Conservation (phyloP, 208 protist species). For the Endotrypanum monterogeii region DNA sequence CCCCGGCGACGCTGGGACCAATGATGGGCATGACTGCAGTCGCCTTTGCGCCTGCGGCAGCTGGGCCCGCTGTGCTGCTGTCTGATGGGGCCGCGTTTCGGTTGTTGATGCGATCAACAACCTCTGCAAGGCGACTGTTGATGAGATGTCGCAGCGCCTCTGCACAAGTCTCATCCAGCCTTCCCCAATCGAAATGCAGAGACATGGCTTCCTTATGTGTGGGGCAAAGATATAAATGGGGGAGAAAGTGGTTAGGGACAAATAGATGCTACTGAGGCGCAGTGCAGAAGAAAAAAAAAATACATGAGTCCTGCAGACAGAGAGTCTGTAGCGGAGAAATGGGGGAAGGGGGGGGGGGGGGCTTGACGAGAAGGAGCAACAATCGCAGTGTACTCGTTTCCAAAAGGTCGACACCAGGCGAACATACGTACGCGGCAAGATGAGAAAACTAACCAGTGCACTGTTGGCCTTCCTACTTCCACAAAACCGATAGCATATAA, state of each 20-base stretch:
- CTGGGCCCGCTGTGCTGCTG: neutral
- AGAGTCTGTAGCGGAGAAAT: too few relatives aligned
- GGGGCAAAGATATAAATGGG: neutral
- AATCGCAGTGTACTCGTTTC: too few relatives aligned
- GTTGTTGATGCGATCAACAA: slow-evolving; percentile 28
- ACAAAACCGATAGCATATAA: too few relatives aligned
- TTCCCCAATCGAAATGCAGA: slow-evolving; percentile 74
- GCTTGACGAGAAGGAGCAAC: too few relatives aligned
- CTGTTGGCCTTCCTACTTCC: too few relatives aligned
- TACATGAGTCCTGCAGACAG: too few relatives aligned
- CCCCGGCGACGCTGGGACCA: neutral
- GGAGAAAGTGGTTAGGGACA: neutral
- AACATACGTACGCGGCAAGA: too few relatives aligned
- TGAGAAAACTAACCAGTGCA: too few relatives aligned
- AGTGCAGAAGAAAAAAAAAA: too few relatives aligned
- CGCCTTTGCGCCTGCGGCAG: neutral
- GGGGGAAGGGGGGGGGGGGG: too few relatives aligned
- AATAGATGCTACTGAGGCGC: too few relatives aligned
- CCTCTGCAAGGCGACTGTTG: slow-evolving; percentile 48
- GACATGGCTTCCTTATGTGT: slow-evolving; percentile 22
- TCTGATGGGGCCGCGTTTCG: neutral
- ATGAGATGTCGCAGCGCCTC: slow-evolving; percentile 63
- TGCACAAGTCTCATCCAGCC: slow-evolving; percentile 69
- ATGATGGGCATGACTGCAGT: neutral
- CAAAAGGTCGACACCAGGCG: too few relatives aligned